phyloP scores from a whole-genome alignment of 2,329 filamentous ascomycete species.

The Paraphoma chrysanthemicola region DNA sequence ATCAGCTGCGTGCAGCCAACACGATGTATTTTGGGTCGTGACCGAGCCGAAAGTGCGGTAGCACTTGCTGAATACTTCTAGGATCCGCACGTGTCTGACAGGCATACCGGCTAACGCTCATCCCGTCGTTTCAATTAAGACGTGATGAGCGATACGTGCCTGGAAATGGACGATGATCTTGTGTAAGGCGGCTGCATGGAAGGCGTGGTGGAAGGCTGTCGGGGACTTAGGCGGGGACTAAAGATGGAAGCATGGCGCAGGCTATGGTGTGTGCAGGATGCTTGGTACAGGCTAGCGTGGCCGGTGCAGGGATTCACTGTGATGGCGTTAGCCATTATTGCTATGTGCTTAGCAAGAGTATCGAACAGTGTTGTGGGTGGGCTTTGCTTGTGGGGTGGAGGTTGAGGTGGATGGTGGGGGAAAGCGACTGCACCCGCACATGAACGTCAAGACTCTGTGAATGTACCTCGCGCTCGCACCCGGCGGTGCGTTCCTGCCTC shows the following conservation, averaged over 20 bases:
- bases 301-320: neutral
- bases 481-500: neutral
- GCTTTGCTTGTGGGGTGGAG: neutral
- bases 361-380: neutral
- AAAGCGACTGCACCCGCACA: neutral
- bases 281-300: neutral
- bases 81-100: neutral
- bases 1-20: neutral
- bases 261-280: neutral
- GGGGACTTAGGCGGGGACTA: neutral
- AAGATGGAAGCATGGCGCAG: constrained; percentile 1
- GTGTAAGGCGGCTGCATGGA: neutral
- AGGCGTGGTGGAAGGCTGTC: constrained; percentile 1
- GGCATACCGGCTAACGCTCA: neutral
- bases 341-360: neutral
- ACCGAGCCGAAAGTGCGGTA: neutral
- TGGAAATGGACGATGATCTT: neutral
- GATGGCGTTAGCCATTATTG: neutral
- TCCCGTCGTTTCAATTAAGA: neutral
- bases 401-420: neutral
- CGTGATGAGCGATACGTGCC: neutral
- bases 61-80: neutral
- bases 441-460: neutral
- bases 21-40: neutral
- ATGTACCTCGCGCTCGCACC: neutral